phyloP scores from a whole-genome alignment of 257 asterid genomes.

The Ophiorrhiza pumila region DNA sequence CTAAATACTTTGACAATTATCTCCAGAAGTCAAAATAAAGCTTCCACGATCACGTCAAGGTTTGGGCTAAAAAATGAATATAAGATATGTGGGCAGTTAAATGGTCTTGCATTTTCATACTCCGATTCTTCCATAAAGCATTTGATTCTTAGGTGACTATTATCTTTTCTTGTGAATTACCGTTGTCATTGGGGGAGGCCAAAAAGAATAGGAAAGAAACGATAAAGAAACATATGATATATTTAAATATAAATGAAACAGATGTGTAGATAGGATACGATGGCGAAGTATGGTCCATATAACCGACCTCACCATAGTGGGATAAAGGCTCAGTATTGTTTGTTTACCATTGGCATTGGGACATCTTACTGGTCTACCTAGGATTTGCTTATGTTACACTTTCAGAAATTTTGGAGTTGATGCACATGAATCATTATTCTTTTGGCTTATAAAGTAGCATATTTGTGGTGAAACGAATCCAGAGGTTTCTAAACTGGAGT shows the following conservation, averaged over 20 bases:
- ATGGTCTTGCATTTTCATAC: neutral
- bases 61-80: neutral
- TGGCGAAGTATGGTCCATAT: no score
- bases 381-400: neutral
- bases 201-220: no score
- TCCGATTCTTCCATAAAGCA: neutral
- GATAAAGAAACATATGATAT: no score
- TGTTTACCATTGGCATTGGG: neutral
- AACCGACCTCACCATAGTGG: no score
- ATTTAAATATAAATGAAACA: no score
- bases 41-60: neutral
- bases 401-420: neutral
- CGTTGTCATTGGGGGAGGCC: neutral
- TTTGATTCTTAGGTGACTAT: neutral
- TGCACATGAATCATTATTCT: neutral
- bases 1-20: no score
- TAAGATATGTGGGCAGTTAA: neutral
- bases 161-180: constrained; percentile 2
- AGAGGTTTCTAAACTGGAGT: neutral
- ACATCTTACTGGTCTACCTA: neutral
- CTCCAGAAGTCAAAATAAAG: neutral
- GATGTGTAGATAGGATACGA: no score
- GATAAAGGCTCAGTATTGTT: no score
- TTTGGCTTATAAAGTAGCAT: neutral
- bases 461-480: neutral